Conservation (phyloP, 2,329 filamentous ascomycete species). For the Ascochyta pisi region DNA sequence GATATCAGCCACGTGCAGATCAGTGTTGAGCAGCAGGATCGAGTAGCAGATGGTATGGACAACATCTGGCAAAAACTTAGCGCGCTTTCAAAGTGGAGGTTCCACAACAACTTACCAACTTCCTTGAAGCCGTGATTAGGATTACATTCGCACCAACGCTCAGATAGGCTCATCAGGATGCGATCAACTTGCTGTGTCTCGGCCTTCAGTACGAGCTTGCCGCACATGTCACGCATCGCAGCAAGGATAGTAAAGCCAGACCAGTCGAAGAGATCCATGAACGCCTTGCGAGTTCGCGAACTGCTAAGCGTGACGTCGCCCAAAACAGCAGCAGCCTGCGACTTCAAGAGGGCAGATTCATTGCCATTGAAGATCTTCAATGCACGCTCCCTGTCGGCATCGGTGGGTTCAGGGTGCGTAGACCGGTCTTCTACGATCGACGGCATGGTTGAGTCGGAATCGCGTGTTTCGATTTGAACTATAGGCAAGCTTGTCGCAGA, state of each 20-base stretch:
- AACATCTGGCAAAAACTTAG: conserved; percentile 68
- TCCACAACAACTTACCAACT: conserved; percentile 65
- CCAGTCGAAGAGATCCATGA: conserved; percentile 94
- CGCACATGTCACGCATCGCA: conserved; percentile 80
- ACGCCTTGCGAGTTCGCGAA: conserved; percentile 69
- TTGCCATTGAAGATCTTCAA: conserved; percentile 83
- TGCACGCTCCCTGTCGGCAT: conserved; percentile 78
- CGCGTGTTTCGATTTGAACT: conserved; percentile 58
- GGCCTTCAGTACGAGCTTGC: conserved; percentile 80
- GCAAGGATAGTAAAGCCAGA: conserved; percentile 78
- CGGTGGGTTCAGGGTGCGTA: conserved; percentile 55
- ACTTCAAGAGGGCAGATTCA: conserved; percentile 79
- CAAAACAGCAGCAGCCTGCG: conserved; percentile 85
- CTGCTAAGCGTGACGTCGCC: conserved; percentile 70
- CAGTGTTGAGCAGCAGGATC: conserved; percentile 91
- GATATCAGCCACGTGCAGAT: conserved; percentile 93
- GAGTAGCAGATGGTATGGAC: conserved; percentile 98
- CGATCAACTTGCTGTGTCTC: conserved; percentile 98
- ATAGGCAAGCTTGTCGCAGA: conserved; percentile 59
- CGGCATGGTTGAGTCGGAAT: conserved; percentile 45
- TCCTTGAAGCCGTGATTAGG: conserved; percentile 91
- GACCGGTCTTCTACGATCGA: conserved; percentile 44
- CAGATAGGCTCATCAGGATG: conserved; percentile 87
- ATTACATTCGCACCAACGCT: conserved; percentile 93
- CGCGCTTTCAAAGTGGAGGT: conserved; percentile 1